Evolutionary conservation across 176 grass and related monocot species (phyloP), one percentile per base, ranked within the genome.

Genomic region (Zoysia japonica): DNA sequence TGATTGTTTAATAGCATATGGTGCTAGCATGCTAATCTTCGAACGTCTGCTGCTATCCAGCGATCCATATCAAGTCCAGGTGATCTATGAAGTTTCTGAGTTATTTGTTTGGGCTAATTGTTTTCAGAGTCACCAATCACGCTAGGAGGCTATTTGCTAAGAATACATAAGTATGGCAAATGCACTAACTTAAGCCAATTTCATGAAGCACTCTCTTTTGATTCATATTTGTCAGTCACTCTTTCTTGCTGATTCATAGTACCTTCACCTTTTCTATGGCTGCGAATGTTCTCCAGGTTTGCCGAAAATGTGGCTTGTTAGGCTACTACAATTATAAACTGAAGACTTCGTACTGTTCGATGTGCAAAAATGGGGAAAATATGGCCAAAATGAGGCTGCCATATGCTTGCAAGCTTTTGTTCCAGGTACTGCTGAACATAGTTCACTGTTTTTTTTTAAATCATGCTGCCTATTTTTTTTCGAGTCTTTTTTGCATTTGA

Each of bases 401-500:
- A 60, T 99, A 99, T 59, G 96, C 96, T 66, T 99, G 96, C 92
- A 99, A 99, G 86, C 92, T 95, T 91, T 74, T 99, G 71, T 99
- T 99, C 83, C 92, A 99, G 96, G 96, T 97, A 90, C 7, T 7
- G 6, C 36, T 68, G 37, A 38, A 71, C 35, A 19, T 17, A 80
- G n/a, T 68, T 28, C n/a, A 79, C 16, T 39, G 12, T 10, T 70
- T 20, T 5, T 28, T 67, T 5, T 56, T 28, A 60, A 67, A 15
- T 10, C 15, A 2, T 37, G n/a, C n/a, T 53, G 39, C 45, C 19
- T 45, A 47, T 57, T 75, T 68, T 3, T 76, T 57, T 0, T 57
- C 9, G 3, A 19, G 11, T 48, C 19, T n/a, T 57, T 37, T 71
- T 35, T n/a, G 17, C 10, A 2, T 13, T 6, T 8, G 2, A 44